A percentile compares a stretch with the other conserved stretches of the same genome.
Conservation (phyloP, 768 basidiomycete species). For the Coprinopsis cinerea region DNA sequence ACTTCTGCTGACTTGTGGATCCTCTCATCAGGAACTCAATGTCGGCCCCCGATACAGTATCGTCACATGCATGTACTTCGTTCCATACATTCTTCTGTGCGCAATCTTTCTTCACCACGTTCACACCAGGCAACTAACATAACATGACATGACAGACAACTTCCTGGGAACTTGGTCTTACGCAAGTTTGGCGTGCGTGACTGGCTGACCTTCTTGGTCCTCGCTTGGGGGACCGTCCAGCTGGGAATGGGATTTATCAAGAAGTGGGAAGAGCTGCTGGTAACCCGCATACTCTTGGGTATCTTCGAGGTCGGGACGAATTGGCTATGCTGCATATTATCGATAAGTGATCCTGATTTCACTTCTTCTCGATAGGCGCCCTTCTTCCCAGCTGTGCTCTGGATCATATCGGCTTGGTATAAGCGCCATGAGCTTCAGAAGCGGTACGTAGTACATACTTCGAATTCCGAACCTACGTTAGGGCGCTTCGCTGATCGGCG, state of each 20-base stretch:
- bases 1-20: background rate
- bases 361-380: slow-evolving; percentile 26
- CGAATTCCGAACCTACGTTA: background rate
- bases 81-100: slow-evolving; percentile 41
- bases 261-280: slow-evolving; percentile 33
- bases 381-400: slow-evolving; percentile 41
- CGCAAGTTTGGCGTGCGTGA: slow-evolving; percentile 39
- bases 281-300: slow-evolving; percentile 38
- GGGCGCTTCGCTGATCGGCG: background rate
- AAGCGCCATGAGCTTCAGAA: slow-evolving; percentile 28
- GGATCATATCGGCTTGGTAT: slow-evolving; percentile 42
- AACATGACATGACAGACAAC: slow-evolving; percentile 30
- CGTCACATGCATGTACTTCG: slow-evolving; percentile 37
- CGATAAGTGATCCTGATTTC: background rate
- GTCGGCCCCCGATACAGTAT: slow-evolving; percentile 34
- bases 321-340: background rate
- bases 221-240: slow-evolving; percentile 40
- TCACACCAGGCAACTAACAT: slow-evolving; percentile 29
- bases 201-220: slow-evolving; percentile 35
- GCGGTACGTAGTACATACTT: no score
- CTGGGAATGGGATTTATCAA: slow-evolving; percentile 41
- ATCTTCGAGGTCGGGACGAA: slow-evolving; percentile 35
- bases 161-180: slow-evolving; percentile 40
- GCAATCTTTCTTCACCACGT: slow-evolving; percentile 10
- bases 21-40: slow-evolving; percentile 22